Evolutionary conservation across 352 stramenopile genomes (phyloP), one percentile per base, ranked within the genome.

Genomic region (Pythium biforme): DNA sequence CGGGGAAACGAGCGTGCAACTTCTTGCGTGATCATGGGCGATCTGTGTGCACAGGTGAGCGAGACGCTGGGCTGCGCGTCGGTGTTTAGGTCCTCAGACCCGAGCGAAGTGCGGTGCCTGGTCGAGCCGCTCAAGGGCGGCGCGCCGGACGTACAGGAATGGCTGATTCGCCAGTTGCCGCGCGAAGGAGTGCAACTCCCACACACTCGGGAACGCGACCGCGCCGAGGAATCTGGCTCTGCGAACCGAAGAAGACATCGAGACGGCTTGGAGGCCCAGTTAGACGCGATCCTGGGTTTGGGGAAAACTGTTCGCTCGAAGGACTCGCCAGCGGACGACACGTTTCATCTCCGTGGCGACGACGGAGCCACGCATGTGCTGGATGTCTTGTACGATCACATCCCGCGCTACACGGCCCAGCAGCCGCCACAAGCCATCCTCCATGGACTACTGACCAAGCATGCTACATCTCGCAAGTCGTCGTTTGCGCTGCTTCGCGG

Each of bases 381-480:
- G 1, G 70, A 85, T 33, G 49, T 59, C n/a, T 53, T 92, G 39
- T 92, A 89, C 53, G 25, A 64, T 0, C 58, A 79, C 11, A 79
- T 92, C 26, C 82, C 80, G 1, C 37, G 72, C 12, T 86, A 88
- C 48, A 43, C 54, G 0, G 7, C 43, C 7, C 7, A 47, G 1
- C 51, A 67, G 33, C 27, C 41, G 19, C 53, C 55, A 1, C 23
- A 25, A 14, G 39, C 56, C 14, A 68, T 62, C 43, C 50, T 60
- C 19, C 17, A 37, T 3, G 52, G 53, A 0, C 55, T 89, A 0
- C 67, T 77, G 23, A 40, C 59, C 17, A 66, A 58, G 10, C 60
- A 74, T 0, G 76, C 79, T 15, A 74, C 55, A 14, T 27, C 71
- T 2, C 59, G 46, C 3, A 72, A 39, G 26, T 25, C 66, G 4